Evolutionary conservation across 208 protist species (phyloP), one percentile per base, ranked within the genome.

Genomic region (Jaenimonas drosophilae): DNA sequence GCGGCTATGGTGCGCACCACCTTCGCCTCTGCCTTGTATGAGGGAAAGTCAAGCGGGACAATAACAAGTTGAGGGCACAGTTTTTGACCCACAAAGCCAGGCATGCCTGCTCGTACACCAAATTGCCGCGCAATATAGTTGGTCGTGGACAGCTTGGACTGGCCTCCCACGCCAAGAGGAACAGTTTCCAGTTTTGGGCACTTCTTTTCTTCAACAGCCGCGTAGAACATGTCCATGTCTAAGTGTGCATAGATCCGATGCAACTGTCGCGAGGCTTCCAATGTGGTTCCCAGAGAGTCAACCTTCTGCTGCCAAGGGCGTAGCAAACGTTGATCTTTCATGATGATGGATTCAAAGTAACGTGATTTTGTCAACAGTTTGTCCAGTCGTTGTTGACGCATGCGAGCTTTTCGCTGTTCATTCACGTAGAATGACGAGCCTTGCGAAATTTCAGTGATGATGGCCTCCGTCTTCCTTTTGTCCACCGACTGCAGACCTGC

Each of bases 81-180:
- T 34, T 74, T 76, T 42, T 64, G 21, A 2, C 69, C 91, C 46
- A 97, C 92, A 56, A 92, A 97, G 20, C 94, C 94, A 1, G 94
- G 87, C 96, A 98, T 98, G 6, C 89, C 96, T 2, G 76, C 66
- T 2, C 93, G 78, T 25, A 98, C 91, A 20, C 96, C 96, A 54
- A 78, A 97, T 44, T 84, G 59, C 9, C 96, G 68, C 6, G 96
- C 96, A 3, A 87, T 58, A 60, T 98, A 98, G 64, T 96, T 97
- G 2, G 85, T 78, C 9, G 96, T 98, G 11, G 51, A 76, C 5
- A 98, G 67, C 96, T 97, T 98, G 12, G 65, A 40, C 47, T 65
- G 67, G 19, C 64, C 63, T 11, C 96, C 96, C 12, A 98, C 87
- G 3, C 82, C 96, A 5, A 98, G 71, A 17, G 95, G 95, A n/a